Base-by-base conservation (phyloP, 805 yeast genomes). In the Zygosaccharomyces pseudorouxii region DNA sequence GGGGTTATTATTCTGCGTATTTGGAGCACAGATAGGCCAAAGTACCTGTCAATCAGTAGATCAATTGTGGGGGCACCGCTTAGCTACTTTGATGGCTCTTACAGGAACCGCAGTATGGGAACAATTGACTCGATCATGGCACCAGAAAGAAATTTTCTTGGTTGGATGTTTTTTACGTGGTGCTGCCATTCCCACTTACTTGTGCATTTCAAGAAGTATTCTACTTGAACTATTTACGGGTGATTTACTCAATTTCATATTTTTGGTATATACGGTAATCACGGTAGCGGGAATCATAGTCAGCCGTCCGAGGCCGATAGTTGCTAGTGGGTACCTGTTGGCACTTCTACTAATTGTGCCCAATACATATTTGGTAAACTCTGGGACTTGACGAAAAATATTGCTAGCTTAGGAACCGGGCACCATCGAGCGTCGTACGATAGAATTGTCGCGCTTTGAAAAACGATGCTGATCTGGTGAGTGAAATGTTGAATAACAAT, bases 371-470 rank as follows among this genome's bases (percentile, higher is more conserved):
- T 33, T 36, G 27, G 6, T 14, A 6, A n/a, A 19, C 18, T 41
- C 25, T 12, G 29, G 5, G 16, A 33, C 10, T 41, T 25, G 23
- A 27, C 12, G 43, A 14, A 29, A 8, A 14, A 33, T 40, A 22
- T 4, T 27, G 31, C 43, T 27, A 14, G 19, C n/a, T 29, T n/a
- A 27, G 43, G 42, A 22, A 38, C 16, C 42, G n/a, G 8, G 30
- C 30, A 20, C 23, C 30, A 22, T 38, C 5, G 9, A 22, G 25
- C 30, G 30, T 12, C 14, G 29, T 19, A n/a, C 4, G 28, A 25
- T 25, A 25, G 28, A 25, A 29, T 33, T 28, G 44, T 41, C 44
- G 44, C 44, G 31, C 25, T 41, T 41, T 41, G 44, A 41, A 29
- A 23, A 20, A 41, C 44, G 44, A 20, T 19, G 20, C 22, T 23